phyloP scores from a whole-genome alignment of 2,329 filamentous ascomycete species.

The Talaromyces sp. region DNA sequence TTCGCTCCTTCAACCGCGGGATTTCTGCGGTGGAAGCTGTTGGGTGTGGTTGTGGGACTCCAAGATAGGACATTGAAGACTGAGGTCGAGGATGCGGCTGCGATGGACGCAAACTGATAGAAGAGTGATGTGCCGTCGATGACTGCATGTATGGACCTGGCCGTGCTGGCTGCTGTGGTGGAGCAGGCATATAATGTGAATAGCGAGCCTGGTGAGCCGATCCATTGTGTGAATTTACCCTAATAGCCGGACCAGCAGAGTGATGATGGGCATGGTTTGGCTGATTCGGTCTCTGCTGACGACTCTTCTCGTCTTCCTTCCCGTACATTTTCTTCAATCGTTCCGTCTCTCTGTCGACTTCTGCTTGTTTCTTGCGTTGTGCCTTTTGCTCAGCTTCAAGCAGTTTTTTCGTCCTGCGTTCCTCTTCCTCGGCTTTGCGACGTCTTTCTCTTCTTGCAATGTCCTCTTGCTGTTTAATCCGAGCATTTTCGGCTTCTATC shows the following conservation, averaged over 20 bases:
- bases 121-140: conserved; percentile 1
- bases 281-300: conserved; percentile 18
- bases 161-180: conserved; percentile 18
- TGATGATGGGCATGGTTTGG: conserved; percentile 19
- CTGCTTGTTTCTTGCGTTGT: conserved; percentile 49
- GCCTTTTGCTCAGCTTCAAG: conserved; percentile 54
- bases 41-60: neutral
- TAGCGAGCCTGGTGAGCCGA: conserved; percentile 13
- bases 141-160: conserved; percentile 12
- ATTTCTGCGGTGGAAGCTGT: conserved; percentile 17
- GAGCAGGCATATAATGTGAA: conserved; percentile 22
- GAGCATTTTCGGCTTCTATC: conserved; percentile 49
- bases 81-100: conserved; percentile 22
- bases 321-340: conserved; percentile 61
- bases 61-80: conserved; percentile 11
- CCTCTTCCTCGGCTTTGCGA: conserved; percentile 50
- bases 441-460: conserved; percentile 42
- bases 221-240: conserved; percentile 4
- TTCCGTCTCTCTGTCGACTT: conserved; percentile 73
- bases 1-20: conserved; percentile 35
- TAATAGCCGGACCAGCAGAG: neutral
- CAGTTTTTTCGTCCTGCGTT: conserved; percentile 51
- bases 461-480: conserved; percentile 42
- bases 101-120: conserved; percentile 14
- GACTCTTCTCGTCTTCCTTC: conserved; percentile 36